phyloP scores from a whole-genome alignment of 768 basidiomycete genomes.

The Auricularia heimuer region DNA sequence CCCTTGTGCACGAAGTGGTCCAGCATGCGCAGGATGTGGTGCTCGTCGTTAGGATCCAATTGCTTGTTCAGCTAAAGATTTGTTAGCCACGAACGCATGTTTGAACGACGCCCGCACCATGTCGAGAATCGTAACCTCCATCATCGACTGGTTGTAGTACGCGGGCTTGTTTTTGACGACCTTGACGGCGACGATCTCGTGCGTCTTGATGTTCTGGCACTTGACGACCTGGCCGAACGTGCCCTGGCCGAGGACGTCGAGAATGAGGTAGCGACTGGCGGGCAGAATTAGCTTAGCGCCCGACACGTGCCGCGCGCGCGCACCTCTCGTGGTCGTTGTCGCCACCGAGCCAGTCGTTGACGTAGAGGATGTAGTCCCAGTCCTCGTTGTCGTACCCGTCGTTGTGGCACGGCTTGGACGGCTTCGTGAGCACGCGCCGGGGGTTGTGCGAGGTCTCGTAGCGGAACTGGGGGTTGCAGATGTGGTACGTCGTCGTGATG shows the following conservation, averaged over 20 bases:
- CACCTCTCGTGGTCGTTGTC: conserved; percentile 92
- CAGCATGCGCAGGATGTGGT: conserved; percentile 88
- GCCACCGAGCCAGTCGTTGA: conserved; percentile 93
- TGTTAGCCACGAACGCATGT: conserved; percentile 35
- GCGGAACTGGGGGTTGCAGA: too few species aligned
- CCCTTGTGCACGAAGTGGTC: conserved; percentile 96
- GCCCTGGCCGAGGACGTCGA: conserved; percentile 96
- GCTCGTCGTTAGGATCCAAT: conserved; percentile 89
- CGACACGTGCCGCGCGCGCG: background rate
- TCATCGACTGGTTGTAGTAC: conserved; percentile 99
- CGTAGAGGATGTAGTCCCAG: conserved; percentile 98
- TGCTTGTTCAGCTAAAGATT: conserved; percentile 62
- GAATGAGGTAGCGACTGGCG: conserved; percentile 73
- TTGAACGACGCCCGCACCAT: conserved; percentile 25
- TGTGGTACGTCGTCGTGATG: too few species aligned
- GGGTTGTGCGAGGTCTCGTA: too few species aligned
- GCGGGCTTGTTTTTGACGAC: conserved; percentile 99
- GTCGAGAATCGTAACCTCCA: conserved; percentile 98
- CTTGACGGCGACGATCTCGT: conserved; percentile 97
- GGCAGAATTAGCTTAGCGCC: background rate
- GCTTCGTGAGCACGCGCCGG: conserved; percentile 92
- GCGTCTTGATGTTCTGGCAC: conserved; percentile 98
- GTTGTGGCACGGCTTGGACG: conserved; percentile 90
- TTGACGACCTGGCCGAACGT: conserved; percentile 99
- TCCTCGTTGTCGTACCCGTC: conserved; percentile 99